Conservation (phyloP, 2,329 filamentous ascomycete species). For the Cylindrodendrum hubeiense region DNA sequence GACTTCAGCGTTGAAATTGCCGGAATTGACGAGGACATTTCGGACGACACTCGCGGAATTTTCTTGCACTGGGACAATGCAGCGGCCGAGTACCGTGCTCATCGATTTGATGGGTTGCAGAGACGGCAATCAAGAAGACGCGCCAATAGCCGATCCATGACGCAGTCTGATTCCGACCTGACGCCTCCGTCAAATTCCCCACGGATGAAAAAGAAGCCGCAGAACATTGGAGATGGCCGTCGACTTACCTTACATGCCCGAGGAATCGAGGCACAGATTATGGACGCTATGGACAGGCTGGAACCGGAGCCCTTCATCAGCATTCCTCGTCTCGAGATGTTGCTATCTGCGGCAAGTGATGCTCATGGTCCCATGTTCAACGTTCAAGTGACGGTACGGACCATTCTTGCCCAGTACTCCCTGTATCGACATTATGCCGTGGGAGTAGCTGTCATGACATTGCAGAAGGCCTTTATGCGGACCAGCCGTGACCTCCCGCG, state of each 20-base stretch:
- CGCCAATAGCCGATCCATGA: constrained; percentile 78
- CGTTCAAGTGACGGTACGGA: constrained; percentile 83
- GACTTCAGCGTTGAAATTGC: constrained; percentile 94
- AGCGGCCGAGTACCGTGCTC: constrained; percentile 89
- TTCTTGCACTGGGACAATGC: constrained; percentile 90
- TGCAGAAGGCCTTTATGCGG: constrained; percentile 76
- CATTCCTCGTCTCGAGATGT: constrained; percentile 88
- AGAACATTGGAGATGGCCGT: constrained; percentile 78
- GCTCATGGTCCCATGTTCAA: constrained; percentile 90
- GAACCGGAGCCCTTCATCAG: constrained; percentile 89
- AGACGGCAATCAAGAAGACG: constrained; percentile 74
- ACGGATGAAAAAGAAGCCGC: constrained; percentile 64
- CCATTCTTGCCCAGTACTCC: constrained; percentile 88
- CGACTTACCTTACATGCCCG: constrained; percentile 84
- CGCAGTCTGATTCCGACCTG: constrained; percentile 76
- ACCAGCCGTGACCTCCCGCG: constrained; percentile 58
- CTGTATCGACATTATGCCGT: constrained; percentile 93
- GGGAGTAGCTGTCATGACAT: constrained; percentile 81
- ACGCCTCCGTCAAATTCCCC: constrained; percentile 52
- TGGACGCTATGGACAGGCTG: constrained; percentile 87
- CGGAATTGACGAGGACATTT: constrained; percentile 87
- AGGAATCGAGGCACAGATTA: constrained; percentile 89
- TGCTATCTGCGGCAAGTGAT: constrained; percentile 87
- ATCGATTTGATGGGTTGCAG: constrained; percentile 76
- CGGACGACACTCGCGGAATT: constrained; percentile 83